Evolutionary conservation across 208 protist species (phyloP).

Genomic region (Crithidia thermophila): DNA sequence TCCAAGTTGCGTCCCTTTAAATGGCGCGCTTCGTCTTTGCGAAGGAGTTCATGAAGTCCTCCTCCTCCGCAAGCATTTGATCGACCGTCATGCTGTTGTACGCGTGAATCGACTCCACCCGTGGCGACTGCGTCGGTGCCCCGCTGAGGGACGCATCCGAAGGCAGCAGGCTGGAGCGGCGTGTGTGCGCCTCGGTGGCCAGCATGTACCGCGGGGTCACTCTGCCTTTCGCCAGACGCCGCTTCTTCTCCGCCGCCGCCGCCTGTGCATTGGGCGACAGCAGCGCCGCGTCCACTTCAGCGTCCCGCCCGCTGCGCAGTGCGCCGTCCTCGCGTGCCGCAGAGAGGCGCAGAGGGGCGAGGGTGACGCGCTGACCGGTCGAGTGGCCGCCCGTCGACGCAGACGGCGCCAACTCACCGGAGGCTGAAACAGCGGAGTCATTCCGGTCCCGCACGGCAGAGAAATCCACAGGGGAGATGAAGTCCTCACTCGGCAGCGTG

Average conservation of each 20-base stretch:
- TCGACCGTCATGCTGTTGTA: conserved; percentile 40
- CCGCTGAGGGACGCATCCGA: background rate
- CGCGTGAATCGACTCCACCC: background rate
- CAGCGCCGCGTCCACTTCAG: background rate
- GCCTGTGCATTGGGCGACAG: background rate
- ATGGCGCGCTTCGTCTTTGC: conserved; percentile 25
- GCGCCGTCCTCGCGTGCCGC: background rate
- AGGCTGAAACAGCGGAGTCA: background rate
- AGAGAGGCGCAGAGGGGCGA: conserved; percentile 1
- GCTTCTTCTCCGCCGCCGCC: background rate
- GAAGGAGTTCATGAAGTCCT: conserved; percentile 56
- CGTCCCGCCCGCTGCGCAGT: background rate
- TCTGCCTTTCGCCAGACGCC: conserved; percentile 7
- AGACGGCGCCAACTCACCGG: background rate
- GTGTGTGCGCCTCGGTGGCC: conserved; percentile 35
- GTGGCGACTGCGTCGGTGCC: background rate
- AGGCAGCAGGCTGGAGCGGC: conserved; percentile 10
- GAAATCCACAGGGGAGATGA: background rate
- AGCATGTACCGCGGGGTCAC: conserved; percentile 47
- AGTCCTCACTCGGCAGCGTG: conserved; percentile 1
- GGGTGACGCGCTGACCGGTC: background rate
- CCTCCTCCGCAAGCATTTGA: conserved; percentile 52
- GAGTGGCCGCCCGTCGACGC: background rate
- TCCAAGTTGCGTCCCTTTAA: too few relatives aligned
- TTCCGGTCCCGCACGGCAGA: background rate